phyloP scores from a whole-genome alignment of 202 grass and related monocot genomes.

The Panicum hallii region DNA sequence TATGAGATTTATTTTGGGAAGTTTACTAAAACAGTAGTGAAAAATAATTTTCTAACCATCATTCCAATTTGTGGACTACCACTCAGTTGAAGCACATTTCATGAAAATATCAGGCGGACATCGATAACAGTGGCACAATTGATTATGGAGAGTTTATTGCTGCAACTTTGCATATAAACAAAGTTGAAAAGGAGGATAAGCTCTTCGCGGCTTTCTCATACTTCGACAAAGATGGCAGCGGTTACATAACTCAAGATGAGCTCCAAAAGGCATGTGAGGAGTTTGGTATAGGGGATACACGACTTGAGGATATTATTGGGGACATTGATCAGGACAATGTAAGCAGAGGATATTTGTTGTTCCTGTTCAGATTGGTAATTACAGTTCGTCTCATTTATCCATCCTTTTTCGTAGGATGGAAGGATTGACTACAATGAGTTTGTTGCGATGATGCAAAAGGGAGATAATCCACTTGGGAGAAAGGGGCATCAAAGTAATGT shows the following conservation, averaged over 20 bases:
- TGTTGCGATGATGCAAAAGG: conserved; percentile 98
- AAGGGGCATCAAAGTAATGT: conserved; percentile 70
- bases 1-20: conserved; percentile 13
- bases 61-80: conserved; percentile 31
- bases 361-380: conserved; percentile 2
- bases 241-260: conserved; percentile 98
- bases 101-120: conserved; percentile 79
- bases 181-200: conserved; percentile 97
- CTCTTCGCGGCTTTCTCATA: conserved; percentile 91
- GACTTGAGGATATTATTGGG: conserved; percentile 86
- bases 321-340: conserved; percentile 99
- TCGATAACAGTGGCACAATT: conserved; percentile 99
- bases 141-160: conserved; percentile 98
- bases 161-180: conserved; percentile 97
- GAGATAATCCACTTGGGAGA: conserved; percentile 80
- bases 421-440: conserved; percentile 97
- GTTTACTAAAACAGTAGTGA: conserved; percentile 18
- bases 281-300: conserved; percentile 83
- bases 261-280: conserved; percentile 98
- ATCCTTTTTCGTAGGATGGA: conserved; percentile 68
- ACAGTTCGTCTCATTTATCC: conserved; percentile 28
- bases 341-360: conserved; percentile 27
- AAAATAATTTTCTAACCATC: conserved; percentile 4
- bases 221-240: conserved; percentile 95
- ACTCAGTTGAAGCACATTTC: conserved; percentile 40